Percentiles rank a stretch among this genome's conserved stretches.
Conservation (phyloP, 176 grass and related monocot genomes). For the Thinopyrum elongatum region DNA sequence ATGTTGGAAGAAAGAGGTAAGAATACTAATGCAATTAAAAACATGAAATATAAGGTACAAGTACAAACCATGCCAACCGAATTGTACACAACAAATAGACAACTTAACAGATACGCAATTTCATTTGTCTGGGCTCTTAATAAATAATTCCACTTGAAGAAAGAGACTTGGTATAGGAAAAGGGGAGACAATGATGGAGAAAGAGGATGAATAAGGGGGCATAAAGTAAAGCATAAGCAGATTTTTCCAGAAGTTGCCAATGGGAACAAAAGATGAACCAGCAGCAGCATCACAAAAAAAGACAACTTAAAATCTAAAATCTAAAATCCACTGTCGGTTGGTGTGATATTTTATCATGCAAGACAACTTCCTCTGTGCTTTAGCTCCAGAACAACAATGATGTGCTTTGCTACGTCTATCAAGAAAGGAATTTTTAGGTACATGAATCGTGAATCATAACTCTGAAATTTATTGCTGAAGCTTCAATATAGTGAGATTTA, state of each 20-base stretch:
- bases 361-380: neutral
- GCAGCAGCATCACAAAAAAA: neutral
- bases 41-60: slow-evolving; percentile 13
- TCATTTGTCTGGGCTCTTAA: slow-evolving; percentile 3
- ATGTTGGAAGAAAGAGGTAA: neutral
- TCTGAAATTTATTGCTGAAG: slow-evolving; percentile 13
- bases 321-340: slow-evolving; percentile 8
- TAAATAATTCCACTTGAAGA: slow-evolving; percentile 35
- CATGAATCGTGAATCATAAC: neutral
- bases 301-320: neutral
- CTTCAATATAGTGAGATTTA: slow-evolving; percentile 8
- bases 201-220: neutral
- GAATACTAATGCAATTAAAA: neutral
- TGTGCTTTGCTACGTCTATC: neutral
- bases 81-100: slow-evolving; percentile 24
- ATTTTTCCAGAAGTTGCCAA: slow-evolving; percentile 38
- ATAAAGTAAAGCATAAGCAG: slow-evolving; percentile 44
- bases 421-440: slow-evolving; percentile 8
- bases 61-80: neutral
- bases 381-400: slow-evolving; percentile 12
- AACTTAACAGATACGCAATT: slow-evolving; percentile 27
- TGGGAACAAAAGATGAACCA: slow-evolving; percentile 17
- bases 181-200: slow-evolving; percentile 7
- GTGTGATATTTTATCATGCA: slow-evolving; percentile 16
- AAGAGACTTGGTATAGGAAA: slow-evolving; percentile 8